Evolutionary conservation across 305 asterid genomes (phyloP).

Genomic region (Rubia tinctorum): DNA sequence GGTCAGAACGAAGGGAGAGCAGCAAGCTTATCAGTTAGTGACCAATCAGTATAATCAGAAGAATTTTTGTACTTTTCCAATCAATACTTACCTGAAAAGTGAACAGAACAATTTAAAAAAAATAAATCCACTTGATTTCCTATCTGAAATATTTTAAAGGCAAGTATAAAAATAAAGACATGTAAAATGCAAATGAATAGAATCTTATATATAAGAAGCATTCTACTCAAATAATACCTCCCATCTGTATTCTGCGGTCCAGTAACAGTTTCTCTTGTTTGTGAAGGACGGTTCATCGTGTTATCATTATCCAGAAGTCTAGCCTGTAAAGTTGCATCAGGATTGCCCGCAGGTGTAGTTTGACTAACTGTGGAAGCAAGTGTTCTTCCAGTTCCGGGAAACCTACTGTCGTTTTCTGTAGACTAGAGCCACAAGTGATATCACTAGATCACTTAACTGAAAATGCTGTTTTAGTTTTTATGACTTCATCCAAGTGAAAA

Average conservation of each 20-base stretch:
- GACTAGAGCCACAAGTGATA: slow-evolving; percentile 37
- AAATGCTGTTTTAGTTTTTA: background rate
- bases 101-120: background rate
- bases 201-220: background rate
- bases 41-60: background rate
- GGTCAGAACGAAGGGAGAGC: background rate
- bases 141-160: background rate
- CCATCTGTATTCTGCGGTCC: slow-evolving; percentile 34
- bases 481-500: background rate
- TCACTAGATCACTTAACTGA: slow-evolving; percentile 4
- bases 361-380: slow-evolving; percentile 51
- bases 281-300: slow-evolving; percentile 35
- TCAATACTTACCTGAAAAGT: background rate
- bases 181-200: background rate
- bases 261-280: slow-evolving; percentile 37
- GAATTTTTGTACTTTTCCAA: background rate
- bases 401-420: slow-evolving; percentile 49
- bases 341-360: slow-evolving; percentile 42
- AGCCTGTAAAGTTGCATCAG: slow-evolving; percentile 68
- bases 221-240: slow-evolving; percentile 40
- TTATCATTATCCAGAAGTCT: slow-evolving; percentile 69
- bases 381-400: slow-evolving; percentile 89
- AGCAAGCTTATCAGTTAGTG: background rate
- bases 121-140: background rate
- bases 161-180: background rate